phyloP scores from a whole-genome alignment of 108 stramenopile genomes.

The Skeletonema potamos region DNA sequence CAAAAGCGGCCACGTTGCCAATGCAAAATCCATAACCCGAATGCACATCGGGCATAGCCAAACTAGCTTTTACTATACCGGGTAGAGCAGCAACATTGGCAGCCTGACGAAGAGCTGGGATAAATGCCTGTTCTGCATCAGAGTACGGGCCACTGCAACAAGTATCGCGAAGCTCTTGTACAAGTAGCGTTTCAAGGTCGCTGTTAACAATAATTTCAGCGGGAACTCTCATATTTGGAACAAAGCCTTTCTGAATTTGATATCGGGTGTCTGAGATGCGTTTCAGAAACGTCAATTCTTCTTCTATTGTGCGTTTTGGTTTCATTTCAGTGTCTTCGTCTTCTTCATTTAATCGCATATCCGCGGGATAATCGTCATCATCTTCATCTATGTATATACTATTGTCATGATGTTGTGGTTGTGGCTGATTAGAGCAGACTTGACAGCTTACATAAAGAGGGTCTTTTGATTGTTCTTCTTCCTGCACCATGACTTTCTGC shows the following conservation, averaged over 20 bases:
- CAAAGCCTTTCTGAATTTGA: constrained; percentile 62
- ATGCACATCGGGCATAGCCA: constrained; percentile 87
- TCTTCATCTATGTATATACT: constrained; percentile 30
- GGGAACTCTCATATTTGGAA: constrained; percentile 75
- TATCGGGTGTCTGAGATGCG: constrained; percentile 41
- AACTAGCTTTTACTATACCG: constrained; percentile 68
- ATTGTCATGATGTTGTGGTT: not conserved
- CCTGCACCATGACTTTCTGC: not conserved
- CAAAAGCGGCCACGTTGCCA: constrained; percentile 91
- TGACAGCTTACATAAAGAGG: not conserved
- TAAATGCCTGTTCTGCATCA: constrained; percentile 57
- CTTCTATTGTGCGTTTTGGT: constrained; percentile 45
- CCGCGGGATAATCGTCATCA: constrained; percentile 34
- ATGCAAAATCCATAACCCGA: constrained; percentile 89
- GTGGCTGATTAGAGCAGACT: not conserved
- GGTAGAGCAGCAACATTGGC: constrained; percentile 89
- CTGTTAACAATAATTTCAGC: constrained; percentile 72
- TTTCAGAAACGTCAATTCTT: constrained; percentile 63
- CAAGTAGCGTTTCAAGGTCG: constrained; percentile 53
- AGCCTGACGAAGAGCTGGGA: constrained; percentile 76
- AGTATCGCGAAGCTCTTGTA: constrained; percentile 67
- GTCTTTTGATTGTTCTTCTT: not conserved
- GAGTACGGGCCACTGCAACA: constrained; percentile 14
- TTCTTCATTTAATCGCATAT: not conserved
- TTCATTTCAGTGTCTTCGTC: not conserved